These are phyloP conservation scores for Chrysoporthe austroafricana DNA, from an alignment of 2,329 filamentous ascomycete genomes.

Conservation along the genomic window DNA sequence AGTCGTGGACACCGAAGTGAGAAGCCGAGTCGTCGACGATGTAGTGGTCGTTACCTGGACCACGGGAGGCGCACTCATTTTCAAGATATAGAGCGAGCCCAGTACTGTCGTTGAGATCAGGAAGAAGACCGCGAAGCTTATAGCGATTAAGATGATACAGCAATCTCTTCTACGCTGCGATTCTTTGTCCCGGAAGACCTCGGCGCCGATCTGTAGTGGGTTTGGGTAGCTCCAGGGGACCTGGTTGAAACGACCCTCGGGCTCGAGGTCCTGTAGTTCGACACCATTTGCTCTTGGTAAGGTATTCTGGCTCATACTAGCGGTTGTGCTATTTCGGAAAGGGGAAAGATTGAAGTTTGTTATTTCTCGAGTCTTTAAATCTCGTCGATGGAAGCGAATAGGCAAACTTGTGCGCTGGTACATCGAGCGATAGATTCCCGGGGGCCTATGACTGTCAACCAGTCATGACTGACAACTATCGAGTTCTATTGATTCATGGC, in stretches of 20 bases:
- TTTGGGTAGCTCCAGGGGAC: not conserved
- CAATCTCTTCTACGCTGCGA: not conserved
- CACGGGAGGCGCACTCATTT: not conserved
- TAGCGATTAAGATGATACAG: not conserved
- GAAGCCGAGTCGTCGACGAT: not conserved
- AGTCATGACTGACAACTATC: not conserved
- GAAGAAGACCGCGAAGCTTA: not conserved
- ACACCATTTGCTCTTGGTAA: not conserved
- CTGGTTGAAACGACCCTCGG: not conserved
- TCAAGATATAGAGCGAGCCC: not conserved
- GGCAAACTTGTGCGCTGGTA: not conserved
- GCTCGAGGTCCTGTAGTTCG: constrained; percentile 3
- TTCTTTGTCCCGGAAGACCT: constrained; percentile 8
- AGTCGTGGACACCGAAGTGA: constrained; percentile 4
- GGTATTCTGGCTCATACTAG: not conserved
- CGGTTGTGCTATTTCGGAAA: not conserved
- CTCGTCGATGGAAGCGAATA: not conserved
- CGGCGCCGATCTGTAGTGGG: not conserved
- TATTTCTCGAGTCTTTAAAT: not conserved
- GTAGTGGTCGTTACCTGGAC: not conserved
- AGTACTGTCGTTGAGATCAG: not conserved
- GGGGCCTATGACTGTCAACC: not conserved
- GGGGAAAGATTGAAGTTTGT: not conserved
- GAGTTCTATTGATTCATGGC: not conserved
- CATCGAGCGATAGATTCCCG: not conserved